A percentile compares a stretch with the other conserved stretches of the same genome.
Evolutionary conservation across 768 basidiomycete species (phyloP).

Genomic region (Ramaria sp.): DNA sequence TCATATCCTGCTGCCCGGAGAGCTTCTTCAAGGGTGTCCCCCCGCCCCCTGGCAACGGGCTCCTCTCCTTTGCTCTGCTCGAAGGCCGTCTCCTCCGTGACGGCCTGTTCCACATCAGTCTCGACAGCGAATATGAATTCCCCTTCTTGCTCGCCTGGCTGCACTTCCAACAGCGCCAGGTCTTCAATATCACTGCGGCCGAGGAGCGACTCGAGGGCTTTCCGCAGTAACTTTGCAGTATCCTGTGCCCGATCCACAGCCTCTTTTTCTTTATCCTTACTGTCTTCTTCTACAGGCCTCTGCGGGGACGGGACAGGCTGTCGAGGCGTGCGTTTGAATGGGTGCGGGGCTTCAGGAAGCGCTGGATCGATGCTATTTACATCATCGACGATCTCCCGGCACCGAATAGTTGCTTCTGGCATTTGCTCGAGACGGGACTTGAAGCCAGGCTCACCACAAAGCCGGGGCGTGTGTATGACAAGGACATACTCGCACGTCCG

Average conservation of each 20-base stretch:
- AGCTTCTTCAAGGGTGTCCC: slow-evolving; percentile 28
- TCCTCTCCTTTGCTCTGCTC: not conserved
- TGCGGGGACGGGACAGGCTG: slow-evolving; percentile 5
- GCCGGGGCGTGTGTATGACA: slow-evolving; percentile 87
- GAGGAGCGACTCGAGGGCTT: slow-evolving; percentile 11
- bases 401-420: slow-evolving; percentile 63
- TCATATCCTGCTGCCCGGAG: slow-evolving; percentile 46
- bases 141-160: slow-evolving; percentile 8
- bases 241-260: not conserved
- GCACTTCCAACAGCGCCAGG: slow-evolving; percentile 8
- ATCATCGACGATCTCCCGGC: slow-evolving; percentile 59
- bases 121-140: slow-evolving; percentile 1
- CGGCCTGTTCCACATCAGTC: not conserved
- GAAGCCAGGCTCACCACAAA: slow-evolving; percentile 92
- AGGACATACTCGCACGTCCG: slow-evolving; percentile 92
- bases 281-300: not conserved
- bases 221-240: slow-evolving; percentile 5
- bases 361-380: slow-evolving; percentile 27
- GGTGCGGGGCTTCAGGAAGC: not conserved
- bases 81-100: not conserved
- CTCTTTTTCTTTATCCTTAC: not conserved
- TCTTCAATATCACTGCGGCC: slow-evolving; percentile 14
- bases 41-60: not conserved
- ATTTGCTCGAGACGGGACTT: slow-evolving; percentile 57
- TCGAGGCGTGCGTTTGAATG: not conserved